Percentiles rank a stretch among this genome's conserved stretches.
Evolutionary conservation across 179 eudicot species (phyloP).

Genomic region (Pouteria campechiana): DNA sequence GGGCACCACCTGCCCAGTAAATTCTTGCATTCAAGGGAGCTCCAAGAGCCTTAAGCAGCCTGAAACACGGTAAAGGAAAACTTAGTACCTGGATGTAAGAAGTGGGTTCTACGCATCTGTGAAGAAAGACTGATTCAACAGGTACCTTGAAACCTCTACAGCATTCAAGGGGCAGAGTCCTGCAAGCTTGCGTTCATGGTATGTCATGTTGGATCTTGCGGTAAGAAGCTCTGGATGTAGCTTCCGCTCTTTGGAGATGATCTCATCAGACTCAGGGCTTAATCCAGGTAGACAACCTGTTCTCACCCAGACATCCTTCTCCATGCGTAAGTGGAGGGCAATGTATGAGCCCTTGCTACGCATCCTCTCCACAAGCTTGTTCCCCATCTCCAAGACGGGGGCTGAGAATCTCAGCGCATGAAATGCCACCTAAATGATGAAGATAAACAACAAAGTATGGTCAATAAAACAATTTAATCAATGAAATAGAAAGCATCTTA

Average conservation of each 20-base stretch:
- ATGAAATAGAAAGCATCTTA: too few species aligned
- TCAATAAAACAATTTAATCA: not conserved
- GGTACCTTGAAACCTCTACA: slow-evolving; percentile 71
- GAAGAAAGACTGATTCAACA: not conserved
- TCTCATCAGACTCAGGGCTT: slow-evolving; percentile 50
- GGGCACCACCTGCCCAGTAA: slow-evolving; percentile 93
- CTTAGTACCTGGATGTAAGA: too few species aligned
- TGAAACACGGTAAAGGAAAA: slow-evolving; percentile 9
- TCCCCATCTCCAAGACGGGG: slow-evolving; percentile 54
- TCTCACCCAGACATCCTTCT: slow-evolving; percentile 95
- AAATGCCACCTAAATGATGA: slow-evolving; percentile 65
- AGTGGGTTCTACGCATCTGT: not conserved
- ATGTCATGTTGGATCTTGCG: slow-evolving; percentile 78
- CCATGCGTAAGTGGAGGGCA: slow-evolving; percentile 89
- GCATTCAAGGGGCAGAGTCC: slow-evolving; percentile 95
- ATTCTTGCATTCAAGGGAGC: slow-evolving; percentile 66
- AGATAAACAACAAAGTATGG: not conserved
- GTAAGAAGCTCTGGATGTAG: slow-evolving; percentile 77
- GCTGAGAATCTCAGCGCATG: slow-evolving; percentile 85
- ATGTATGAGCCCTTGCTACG: slow-evolving; percentile 71
- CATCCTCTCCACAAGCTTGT: slow-evolving; percentile 79
- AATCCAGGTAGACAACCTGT: slow-evolving; percentile 94
- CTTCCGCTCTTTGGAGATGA: slow-evolving; percentile 54
- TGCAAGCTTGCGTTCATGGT: slow-evolving; percentile 76
- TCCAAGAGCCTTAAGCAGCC: slow-evolving; percentile 86